phyloP scores from a whole-genome alignment of 2,329 filamentous ascomycete species.

The Camptophora hylomeconis region DNA sequence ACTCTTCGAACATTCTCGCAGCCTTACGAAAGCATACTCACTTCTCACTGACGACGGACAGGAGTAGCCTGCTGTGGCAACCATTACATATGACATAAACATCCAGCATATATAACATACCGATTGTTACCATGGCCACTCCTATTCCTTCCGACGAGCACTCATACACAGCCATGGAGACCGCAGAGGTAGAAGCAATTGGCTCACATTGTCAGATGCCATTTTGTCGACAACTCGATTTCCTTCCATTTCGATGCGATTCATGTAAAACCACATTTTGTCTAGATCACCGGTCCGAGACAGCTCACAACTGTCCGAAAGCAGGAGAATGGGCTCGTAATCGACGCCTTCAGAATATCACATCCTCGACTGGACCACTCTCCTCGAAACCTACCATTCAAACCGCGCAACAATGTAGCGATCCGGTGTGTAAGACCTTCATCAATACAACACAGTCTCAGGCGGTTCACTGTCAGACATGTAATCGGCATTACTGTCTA shows the following conservation, averaged over 20 bases:
- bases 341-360: constrained; percentile 22
- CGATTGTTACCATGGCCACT: constrained; percentile 12
- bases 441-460: constrained; percentile 39
- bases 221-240: constrained; percentile 91
- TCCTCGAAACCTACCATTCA: constrained; percentile 41
- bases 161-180: constrained; percentile 18
- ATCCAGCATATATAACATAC: no score
- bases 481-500: constrained; percentile 38
- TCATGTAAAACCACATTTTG: constrained; percentile 78
- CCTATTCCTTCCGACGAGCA: constrained; percentile 11
- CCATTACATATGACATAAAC: no score
- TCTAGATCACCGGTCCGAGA: constrained; percentile 83
- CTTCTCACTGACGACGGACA: background rate
- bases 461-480: constrained; percentile 37
- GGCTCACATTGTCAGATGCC: constrained; percentile 82
- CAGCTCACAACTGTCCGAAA: constrained; percentile 56
- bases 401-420: constrained; percentile 39
- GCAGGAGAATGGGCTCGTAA: constrained; percentile 47
- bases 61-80: constrained; percentile 1
- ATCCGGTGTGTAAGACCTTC: constrained; percentile 37
- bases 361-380: constrained; percentile 18
- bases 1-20: constrained; percentile 3
- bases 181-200: constrained; percentile 70
- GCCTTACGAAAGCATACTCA: constrained; percentile 1
- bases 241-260: constrained; percentile 87